Evolutionary conservation across 495 filamentous ascomycete species (phyloP), one percentile per base, ranked within the genome.

Genomic region (Penicillium atrosanguineum): DNA sequence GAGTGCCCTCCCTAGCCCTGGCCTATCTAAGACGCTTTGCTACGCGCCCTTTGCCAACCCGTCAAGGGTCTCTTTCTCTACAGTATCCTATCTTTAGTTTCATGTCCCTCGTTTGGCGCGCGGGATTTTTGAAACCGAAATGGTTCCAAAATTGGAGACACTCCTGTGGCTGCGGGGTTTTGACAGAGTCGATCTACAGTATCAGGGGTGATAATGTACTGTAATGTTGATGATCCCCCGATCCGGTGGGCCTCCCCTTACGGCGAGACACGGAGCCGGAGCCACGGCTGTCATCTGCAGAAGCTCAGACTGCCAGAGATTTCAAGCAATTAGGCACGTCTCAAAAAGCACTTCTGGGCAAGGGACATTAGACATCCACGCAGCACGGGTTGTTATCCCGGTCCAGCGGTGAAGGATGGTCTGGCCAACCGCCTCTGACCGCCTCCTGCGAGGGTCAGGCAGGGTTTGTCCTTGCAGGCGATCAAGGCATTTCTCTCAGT

Each of bases 401-500:
- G 43, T 52, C 46, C 50, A 62, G 64, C 64, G 64, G 64, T 67
- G 57, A 65, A 56, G 59, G 52, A 37, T 12, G 43, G 25, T 34
- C 31, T 34, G 31, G 31, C 31, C 31, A 34, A 34, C 31, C 16
- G 16, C 6, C 19, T 20, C 53, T 70, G 69, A 73, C 70, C 70
- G 70, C 70, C 56, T 62, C 60, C 60, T 65, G 63, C 48, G 55
- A 63, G 65, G 60, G 31, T 15, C 31, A n/a, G 31, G 62, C 52
- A 71, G 60, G 62, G 57, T 68, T 68, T 66, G 55, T 63, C 67
- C 62, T 65, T 73, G 64, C 65, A 67, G 60, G 46, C 46, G 43
- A 42, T 42, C 43, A 42, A 55, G 46, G 55, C 39, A 44, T 48
- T 41, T 48, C 37, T 28, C 44, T 38, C 39, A 59, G 48, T 55